These are phyloP conservation scores for Pseudocercospora fuligena DNA, from an alignment of 2,329 filamentous ascomycete species.

Conservation along the genomic window DNA sequence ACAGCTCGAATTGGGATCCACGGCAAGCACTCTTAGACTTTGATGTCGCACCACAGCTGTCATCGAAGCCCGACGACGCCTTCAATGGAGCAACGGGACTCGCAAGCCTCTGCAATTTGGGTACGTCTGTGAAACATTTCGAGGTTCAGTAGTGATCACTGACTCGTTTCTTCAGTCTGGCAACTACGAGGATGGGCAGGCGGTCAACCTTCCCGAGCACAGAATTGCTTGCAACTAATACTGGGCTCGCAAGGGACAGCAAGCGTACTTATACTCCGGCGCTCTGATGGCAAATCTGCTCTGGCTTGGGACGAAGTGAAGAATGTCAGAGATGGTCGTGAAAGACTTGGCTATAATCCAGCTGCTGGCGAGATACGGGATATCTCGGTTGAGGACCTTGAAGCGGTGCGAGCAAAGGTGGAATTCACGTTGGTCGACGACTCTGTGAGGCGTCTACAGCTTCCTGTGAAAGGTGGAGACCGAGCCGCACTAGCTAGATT, in stretches of 20 bases:
- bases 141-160: not conserved
- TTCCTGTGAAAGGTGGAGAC: constrained; percentile 32
- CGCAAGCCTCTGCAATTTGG: constrained; percentile 26
- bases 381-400: constrained; percentile 32
- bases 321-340: constrained; percentile 34
- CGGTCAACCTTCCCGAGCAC: constrained; percentile 16
- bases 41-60: constrained; percentile 14
- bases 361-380: constrained; percentile 27
- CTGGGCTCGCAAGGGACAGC: constrained; percentile 17
- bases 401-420: constrained; percentile 30
- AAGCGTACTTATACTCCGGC: constrained; percentile 26
- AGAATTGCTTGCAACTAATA: constrained; percentile 30
- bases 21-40: constrained; percentile 18
- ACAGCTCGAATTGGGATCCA: constrained; percentile 2
- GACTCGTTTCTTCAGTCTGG: constrained; percentile 28
- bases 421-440: constrained; percentile 21
- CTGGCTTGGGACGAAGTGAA: constrained; percentile 29
- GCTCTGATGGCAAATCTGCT: constrained; percentile 32
- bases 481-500: constrained; percentile 37
- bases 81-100: constrained; percentile 23
- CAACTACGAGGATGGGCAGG: constrained; percentile 34
- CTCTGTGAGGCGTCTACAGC: constrained; percentile 19
- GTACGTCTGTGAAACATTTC: constrained; percentile 14
- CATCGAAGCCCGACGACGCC: not conserved
- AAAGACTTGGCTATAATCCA: constrained; percentile 37